A percentile compares a stretch with the other conserved stretches of the same genome.
phyloP scores from a whole-genome alignment of 352 stramenopile genomes.

The Globisporangium splendens region DNA sequence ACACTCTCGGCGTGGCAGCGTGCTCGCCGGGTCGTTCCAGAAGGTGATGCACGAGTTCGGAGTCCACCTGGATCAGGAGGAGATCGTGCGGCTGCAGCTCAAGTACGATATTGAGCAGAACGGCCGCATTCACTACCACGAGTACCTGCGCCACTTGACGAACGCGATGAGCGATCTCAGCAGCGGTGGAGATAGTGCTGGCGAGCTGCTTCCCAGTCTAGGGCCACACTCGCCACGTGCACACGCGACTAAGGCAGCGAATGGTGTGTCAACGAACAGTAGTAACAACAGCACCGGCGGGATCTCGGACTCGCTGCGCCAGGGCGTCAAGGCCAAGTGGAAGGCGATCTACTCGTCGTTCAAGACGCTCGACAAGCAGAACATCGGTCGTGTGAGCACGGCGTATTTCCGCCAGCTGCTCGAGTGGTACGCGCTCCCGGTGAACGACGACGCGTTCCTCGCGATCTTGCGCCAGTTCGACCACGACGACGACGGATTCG shows the following conservation, averaged over 20 bases:
- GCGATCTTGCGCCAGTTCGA: conserved; percentile 63
- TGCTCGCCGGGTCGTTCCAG: conserved; percentile 41
- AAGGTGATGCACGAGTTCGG: conserved; percentile 64
- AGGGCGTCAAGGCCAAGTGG: conserved; percentile 62
- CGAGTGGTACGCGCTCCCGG: conserved; percentile 57
- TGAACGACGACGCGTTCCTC: conserved; percentile 53
- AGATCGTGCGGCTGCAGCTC: conserved; percentile 57
- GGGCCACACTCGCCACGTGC: too few relatives aligned
- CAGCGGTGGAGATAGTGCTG: conserved; percentile 1
- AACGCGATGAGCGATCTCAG: conserved; percentile 40
- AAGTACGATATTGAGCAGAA: conserved; percentile 81
- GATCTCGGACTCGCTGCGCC: conserved; percentile 42
- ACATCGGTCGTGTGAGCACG: conserved; percentile 42
- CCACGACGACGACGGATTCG: conserved; percentile 43
- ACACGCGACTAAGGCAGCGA: background rate
- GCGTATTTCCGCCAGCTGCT: conserved; percentile 72
- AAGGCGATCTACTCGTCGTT: conserved; percentile 69
- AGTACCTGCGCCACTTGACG: conserved; percentile 58
- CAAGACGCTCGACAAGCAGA: conserved; percentile 58
- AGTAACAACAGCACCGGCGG: conserved; percentile 6
- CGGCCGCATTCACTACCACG: conserved; percentile 59
- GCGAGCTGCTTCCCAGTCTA: conserved; percentile 26
- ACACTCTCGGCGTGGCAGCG: conserved; percentile 25
- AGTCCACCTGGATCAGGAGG: conserved; percentile 53
- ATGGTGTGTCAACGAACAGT: background rate